Percentiles rank a stretch among this genome's conserved stretches.
Conservation (phyloP, 2,329 filamentous ascomycete species). For the Arthrinium phaeospermum region DNA sequence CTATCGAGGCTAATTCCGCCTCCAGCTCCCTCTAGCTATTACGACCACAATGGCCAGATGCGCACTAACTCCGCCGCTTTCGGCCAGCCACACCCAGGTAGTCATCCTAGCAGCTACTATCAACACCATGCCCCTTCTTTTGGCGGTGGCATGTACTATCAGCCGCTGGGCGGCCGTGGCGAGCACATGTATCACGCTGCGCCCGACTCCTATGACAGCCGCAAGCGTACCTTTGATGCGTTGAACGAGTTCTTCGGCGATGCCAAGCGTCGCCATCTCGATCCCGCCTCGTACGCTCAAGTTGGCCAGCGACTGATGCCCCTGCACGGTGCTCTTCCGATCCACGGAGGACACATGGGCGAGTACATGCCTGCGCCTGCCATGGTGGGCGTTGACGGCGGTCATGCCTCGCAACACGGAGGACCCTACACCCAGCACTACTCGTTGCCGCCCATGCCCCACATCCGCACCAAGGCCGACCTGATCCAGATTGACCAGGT, state of each 20-base stretch:
- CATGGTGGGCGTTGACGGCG: slow-evolving; percentile 57
- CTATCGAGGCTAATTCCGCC: slow-evolving; percentile 48
- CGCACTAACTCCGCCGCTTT: slow-evolving; percentile 61
- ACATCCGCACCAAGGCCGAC: slow-evolving; percentile 91
- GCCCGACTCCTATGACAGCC: slow-evolving; percentile 63
- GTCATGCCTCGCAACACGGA: slow-evolving; percentile 46
- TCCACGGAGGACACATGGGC: slow-evolving; percentile 56
- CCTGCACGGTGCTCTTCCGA: slow-evolving; percentile 74
- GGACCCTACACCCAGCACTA: slow-evolving; percentile 78
- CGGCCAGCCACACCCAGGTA: slow-evolving; percentile 51
- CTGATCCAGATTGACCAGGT: slow-evolving; percentile 93
- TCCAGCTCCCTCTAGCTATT: slow-evolving; percentile 62
- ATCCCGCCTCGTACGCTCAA: slow-evolving; percentile 87
- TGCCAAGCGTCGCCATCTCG: slow-evolving; percentile 88
- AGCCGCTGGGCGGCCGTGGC: slow-evolving; percentile 59
- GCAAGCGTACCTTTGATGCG: slow-evolving; percentile 86
- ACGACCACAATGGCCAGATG: slow-evolving; percentile 70
- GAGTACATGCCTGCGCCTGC: slow-evolving; percentile 62
- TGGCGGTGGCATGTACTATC: slow-evolving; percentile 80
- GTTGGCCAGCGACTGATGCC: slow-evolving; percentile 88
- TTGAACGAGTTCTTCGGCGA: slow-evolving; percentile 94
- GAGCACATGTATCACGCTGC: slow-evolving; percentile 68
- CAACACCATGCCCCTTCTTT: slow-evolving; percentile 60
- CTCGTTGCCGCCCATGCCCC: slow-evolving; percentile 84
- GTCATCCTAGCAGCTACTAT: slow-evolving; percentile 65